Evolutionary conservation across 2,329 filamentous ascomycete genomes (phyloP).

Genomic region (Aspergillus sp.): DNA sequence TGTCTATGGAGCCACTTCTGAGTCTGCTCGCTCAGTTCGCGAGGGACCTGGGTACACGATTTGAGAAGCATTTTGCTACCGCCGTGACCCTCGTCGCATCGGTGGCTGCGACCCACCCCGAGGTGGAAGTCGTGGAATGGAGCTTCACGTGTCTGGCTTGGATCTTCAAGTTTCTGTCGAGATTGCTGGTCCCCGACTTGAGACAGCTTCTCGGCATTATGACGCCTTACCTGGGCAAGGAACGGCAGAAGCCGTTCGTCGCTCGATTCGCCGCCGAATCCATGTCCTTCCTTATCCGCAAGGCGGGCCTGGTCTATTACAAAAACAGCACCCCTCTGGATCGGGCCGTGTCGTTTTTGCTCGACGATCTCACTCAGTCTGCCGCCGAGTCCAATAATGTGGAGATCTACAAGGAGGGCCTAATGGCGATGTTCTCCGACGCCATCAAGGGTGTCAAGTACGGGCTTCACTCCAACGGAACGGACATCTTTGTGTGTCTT

Average conservation of each 20-base stretch:
- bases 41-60: constrained; percentile 83
- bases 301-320: constrained; percentile 75
- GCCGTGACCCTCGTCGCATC: constrained; percentile 73
- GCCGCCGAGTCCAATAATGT: constrained; percentile 33
- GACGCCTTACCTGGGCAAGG: constrained; percentile 78
- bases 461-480: constrained; percentile 58
- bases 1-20: constrained; percentile 81
- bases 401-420: constrained; percentile 73
- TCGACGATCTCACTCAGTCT: constrained; percentile 60
- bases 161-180: constrained; percentile 94
- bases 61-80: constrained; percentile 82
- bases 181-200: constrained; percentile 80
- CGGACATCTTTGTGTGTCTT: constrained; percentile 53
- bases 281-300: constrained; percentile 88
- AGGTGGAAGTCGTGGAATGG: constrained; percentile 94
- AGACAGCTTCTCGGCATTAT: constrained; percentile 81
- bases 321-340: constrained; percentile 69
- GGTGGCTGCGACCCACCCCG: constrained; percentile 73
- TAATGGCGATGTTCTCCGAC: constrained; percentile 91
- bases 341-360: constrained; percentile 68
- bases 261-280: constrained; percentile 92
- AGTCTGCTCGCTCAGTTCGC: constrained; percentile 89
- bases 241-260: constrained; percentile 79
- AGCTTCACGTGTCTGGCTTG: constrained; percentile 92
- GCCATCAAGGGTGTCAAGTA: constrained; percentile 64